phyloP scores from a whole-genome alignment of 129 eudicot species.

The Artemisia tridentata region DNA sequence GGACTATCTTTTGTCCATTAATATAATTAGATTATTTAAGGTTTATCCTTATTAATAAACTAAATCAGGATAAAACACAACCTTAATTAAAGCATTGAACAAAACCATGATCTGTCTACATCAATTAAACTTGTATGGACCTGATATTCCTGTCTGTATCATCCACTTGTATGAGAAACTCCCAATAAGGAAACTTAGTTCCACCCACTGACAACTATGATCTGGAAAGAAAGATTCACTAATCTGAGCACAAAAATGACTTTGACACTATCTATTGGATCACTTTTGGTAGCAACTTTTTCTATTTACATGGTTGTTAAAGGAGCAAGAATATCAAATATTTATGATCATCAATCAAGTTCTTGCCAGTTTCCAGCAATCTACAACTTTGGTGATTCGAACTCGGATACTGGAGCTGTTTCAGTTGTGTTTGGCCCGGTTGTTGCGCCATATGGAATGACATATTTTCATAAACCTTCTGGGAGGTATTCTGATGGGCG shows the following conservation, averaged over 20 bases:
- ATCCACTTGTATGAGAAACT: too few species aligned
- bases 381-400: slow-evolving; percentile 14
- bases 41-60: too few species aligned
- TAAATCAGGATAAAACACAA: too few species aligned
- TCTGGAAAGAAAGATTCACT: background rate
- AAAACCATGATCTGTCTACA: too few species aligned
- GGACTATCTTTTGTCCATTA: too few species aligned
- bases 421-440: background rate
- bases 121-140: too few species aligned
- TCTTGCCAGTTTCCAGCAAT: slow-evolving; percentile 13
- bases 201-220: background rate
- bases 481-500: slow-evolving; percentile 19
- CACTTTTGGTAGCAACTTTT: background rate
- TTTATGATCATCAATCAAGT: background rate
- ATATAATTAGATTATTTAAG: too few species aligned
- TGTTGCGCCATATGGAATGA: background rate
- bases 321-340: background rate
- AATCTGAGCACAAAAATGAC: background rate
- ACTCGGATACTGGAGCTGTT: slow-evolving; percentile 6
- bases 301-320: background rate
- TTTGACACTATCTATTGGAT: background rate
- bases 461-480: slow-evolving; percentile 10
- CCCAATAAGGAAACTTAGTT: too few species aligned
- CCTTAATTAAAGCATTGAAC: too few species aligned
- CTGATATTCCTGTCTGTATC: too few species aligned